Evolutionary conservation across 257 asterid genomes (phyloP).

Genomic region (Capsicum pubescens): DNA sequence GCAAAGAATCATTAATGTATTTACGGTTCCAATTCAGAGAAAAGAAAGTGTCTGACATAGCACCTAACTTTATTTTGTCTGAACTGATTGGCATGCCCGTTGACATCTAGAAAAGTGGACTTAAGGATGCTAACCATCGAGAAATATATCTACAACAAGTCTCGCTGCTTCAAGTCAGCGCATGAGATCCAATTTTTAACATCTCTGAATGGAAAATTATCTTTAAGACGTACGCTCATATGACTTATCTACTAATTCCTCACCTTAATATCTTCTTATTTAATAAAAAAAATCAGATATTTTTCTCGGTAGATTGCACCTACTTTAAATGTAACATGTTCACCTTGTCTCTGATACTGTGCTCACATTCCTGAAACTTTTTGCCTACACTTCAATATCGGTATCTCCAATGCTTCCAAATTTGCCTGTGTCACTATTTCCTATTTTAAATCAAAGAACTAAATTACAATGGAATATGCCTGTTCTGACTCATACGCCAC

Average conservation of each 20-base stretch:
- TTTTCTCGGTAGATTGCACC: background rate
- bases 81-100: background rate
- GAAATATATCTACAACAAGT: background rate
- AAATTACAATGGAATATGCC: background rate
- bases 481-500: background rate
- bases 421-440: background rate
- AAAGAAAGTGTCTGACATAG: slow-evolving; percentile 20
- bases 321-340: background rate
- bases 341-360: background rate
- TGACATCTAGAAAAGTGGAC: background rate
- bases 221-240: background rate
- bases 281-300: background rate
- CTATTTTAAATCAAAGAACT: background rate
- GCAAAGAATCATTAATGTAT: background rate
- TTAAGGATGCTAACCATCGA: slow-evolving; percentile 4
- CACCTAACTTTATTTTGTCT: slow-evolving; percentile 1
- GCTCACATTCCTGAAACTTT: background rate
- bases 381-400: background rate
- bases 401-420: background rate
- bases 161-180: background rate
- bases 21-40: slow-evolving; percentile 11
- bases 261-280: background rate
- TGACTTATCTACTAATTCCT: background rate
- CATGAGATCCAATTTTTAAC: background rate
- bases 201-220: background rate